phyloP scores from a whole-genome alignment of 495 filamentous ascomycete genomes.

The Chaetomium tenue region DNA sequence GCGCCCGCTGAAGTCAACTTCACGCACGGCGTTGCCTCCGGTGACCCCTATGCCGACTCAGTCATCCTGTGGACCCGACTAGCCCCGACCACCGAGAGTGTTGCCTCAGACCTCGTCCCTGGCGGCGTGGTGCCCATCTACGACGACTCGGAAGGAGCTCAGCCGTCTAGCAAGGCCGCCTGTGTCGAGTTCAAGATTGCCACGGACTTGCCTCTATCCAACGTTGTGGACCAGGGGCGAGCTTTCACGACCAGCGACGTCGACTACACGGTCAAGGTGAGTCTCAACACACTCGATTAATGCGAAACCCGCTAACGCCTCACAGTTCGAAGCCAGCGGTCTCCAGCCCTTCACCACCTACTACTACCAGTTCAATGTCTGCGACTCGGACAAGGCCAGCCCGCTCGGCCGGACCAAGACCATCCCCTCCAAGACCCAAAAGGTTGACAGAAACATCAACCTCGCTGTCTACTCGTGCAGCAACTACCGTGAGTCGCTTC shows the following conservation, averaged over 20 bases:
- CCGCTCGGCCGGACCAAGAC: slow-evolving; percentile 57
- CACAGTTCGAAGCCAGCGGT: slow-evolving; percentile 57
- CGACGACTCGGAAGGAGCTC: slow-evolving; percentile 44
- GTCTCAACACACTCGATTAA: not conserved
- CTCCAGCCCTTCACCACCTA: slow-evolving; percentile 61
- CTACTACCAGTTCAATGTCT: slow-evolving; percentile 58
- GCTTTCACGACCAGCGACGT: slow-evolving; percentile 65
- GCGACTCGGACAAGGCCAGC: slow-evolving; percentile 46
- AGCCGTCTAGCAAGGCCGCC: slow-evolving; percentile 48
- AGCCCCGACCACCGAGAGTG: slow-evolving; percentile 55
- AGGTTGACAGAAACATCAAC: slow-evolving; percentile 42
- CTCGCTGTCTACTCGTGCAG: slow-evolving; percentile 59
- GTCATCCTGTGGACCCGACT: slow-evolving; percentile 69
- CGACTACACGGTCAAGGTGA: slow-evolving; percentile 66
- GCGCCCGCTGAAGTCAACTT: slow-evolving; percentile 50
- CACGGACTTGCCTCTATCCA: slow-evolving; percentile 39
- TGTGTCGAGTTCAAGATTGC: slow-evolving; percentile 56
- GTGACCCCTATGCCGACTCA: slow-evolving; percentile 62
- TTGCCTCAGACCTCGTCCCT: slow-evolving; percentile 56
- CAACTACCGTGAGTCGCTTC: slow-evolving; percentile 50
- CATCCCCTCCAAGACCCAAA: slow-evolving; percentile 43
- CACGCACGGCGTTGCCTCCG: slow-evolving; percentile 68
- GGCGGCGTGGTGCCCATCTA: slow-evolving; percentile 55
- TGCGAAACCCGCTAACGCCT: not conserved
- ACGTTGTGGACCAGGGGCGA: slow-evolving; percentile 33